Evolutionary conservation across 2,329 filamentous ascomycete species (phyloP).

Genomic region (Metarhizium brunneum): DNA sequence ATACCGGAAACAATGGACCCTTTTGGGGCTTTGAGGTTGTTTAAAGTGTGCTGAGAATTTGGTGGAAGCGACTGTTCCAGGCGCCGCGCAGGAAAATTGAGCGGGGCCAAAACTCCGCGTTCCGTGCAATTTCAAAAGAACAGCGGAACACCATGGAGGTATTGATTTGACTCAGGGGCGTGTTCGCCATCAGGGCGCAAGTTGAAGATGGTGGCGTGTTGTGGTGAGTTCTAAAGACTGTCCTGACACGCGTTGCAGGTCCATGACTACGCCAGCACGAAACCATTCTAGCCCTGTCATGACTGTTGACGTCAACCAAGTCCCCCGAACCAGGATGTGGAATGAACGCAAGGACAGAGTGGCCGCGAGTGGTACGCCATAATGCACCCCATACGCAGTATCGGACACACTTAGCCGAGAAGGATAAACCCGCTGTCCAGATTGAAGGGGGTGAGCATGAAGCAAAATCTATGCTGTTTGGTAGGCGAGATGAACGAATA

Average conservation of each 20-base stretch:
- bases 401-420: background rate
- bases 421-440: background rate
- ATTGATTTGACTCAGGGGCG: background rate
- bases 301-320: conserved; percentile 3
- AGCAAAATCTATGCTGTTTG: background rate
- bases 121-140: too few relatives aligned
- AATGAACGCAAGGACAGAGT: background rate
- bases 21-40: background rate
- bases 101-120: background rate
- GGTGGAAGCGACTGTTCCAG: background rate
- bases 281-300: background rate
- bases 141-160: too few relatives aligned
- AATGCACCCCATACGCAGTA: conserved; percentile 1
- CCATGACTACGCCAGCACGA: background rate
- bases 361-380: background rate
- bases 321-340: background rate
- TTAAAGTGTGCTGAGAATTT: background rate
- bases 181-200: background rate
- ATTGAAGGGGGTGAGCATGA: background rate
- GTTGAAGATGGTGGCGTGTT: too few relatives aligned
- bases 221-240: background rate
- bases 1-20: background rate
- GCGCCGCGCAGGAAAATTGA: background rate
- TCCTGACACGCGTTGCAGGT: too few relatives aligned
- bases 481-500: background rate